Conservation (phyloP, 257 asterid genomes). For the Solanum phureja region DNA sequence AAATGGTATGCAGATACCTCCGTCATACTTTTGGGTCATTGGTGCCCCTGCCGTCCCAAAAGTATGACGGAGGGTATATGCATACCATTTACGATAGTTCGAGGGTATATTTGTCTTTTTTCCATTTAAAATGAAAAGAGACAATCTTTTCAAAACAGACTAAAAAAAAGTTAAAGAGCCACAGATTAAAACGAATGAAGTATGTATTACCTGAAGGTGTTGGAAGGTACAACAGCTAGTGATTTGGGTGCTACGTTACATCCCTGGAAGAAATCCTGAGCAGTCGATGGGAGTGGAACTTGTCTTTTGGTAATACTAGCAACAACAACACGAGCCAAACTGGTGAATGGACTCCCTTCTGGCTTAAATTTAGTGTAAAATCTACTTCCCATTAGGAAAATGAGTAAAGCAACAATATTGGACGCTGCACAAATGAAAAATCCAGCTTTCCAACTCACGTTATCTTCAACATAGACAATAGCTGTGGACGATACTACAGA, state of each 20-base stretch:
- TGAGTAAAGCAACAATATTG: no score
- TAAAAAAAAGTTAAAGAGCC: neutral
- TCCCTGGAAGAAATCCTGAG: neutral
- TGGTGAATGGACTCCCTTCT: conserved; percentile 8
- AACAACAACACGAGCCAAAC: conserved; percentile 7
- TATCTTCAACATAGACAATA: no score
- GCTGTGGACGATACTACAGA: no score
- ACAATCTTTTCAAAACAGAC: neutral
- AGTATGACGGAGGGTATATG: no score
- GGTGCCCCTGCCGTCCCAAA: no score
- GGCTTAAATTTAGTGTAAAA: conserved; percentile 15
- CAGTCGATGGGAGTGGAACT: neutral
- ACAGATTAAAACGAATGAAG: neutral
- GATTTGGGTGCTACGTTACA: neutral
- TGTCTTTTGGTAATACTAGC: conserved; percentile 7
- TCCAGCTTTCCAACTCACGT: no score
- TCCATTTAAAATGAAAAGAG: neutral
- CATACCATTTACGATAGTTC: no score
- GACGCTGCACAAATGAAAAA: no score
- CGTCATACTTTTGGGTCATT: no score
- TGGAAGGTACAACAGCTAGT: neutral
- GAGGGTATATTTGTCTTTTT: no score
- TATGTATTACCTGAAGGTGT: conserved; percentile 4
- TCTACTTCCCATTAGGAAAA: neutral
- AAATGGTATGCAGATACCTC: no score